Evolutionary conservation across 177 flowering plant species (phyloP).

Genomic region (Vitis hybrid): DNA sequence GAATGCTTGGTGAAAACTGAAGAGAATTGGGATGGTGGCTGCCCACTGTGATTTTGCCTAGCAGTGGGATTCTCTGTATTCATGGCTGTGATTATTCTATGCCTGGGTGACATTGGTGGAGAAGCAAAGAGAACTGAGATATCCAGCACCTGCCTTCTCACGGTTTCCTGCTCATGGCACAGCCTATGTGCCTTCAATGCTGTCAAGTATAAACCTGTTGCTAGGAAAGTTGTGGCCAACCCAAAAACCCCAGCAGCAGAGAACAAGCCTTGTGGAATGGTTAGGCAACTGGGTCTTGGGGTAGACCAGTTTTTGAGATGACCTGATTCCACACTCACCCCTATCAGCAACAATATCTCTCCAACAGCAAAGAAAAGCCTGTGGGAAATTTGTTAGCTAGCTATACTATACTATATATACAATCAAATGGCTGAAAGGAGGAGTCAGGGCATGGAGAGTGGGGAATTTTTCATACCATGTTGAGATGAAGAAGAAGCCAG

Average conservation of each 20-base stretch:
- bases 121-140: conserved; percentile 58
- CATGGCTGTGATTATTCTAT: conserved; percentile 9
- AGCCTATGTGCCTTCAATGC: conserved; percentile 53
- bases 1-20: conserved; percentile 22
- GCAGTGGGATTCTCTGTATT: conserved; percentile 24
- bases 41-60: conserved; percentile 20
- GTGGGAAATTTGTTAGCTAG: conserved; percentile 1
- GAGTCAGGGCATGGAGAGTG: neutral
- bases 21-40: conserved; percentile 7
- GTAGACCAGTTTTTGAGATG: conserved; percentile 62
- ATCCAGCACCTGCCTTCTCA: conserved; percentile 51
- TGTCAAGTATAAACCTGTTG: conserved; percentile 65
- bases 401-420: neutral
- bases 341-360: conserved; percentile 72
- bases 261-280: conserved; percentile 58
- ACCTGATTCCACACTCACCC: conserved; percentile 79
- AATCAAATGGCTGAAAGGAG: neutral
- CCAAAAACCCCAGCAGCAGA: conserved; percentile 75
- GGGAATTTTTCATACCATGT: conserved; percentile 47
- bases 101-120: conserved; percentile 54
- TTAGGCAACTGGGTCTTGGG: conserved; percentile 57
- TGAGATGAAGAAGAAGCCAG: conserved; percentile 65
- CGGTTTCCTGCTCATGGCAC: conserved; percentile 37
- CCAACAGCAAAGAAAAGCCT: conserved; percentile 81
- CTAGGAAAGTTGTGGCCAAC: conserved; percentile 62